phyloP scores from a whole-genome alignment of 164 flowering plant genomes.

The Magnolia sinica region DNA sequence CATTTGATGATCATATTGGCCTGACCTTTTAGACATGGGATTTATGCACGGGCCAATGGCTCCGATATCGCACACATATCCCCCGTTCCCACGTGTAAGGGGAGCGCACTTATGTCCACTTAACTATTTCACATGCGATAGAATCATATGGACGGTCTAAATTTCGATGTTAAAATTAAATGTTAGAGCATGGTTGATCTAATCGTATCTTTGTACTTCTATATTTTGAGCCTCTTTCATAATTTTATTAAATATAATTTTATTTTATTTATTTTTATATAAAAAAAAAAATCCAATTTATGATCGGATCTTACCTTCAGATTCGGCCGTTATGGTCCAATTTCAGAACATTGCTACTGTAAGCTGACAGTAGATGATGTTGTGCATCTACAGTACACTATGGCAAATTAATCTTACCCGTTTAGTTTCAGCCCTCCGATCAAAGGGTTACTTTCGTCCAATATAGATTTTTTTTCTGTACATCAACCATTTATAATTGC shows the following conservation, averaged over 20 bases:
- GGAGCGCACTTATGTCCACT: not conserved
- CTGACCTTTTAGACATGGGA: not conserved
- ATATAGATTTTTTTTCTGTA: no score
- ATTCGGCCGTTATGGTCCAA: no score
- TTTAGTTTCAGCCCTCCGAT: not conserved
- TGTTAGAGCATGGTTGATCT: not conserved
- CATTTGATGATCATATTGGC: not conserved
- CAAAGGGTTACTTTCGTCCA: not conserved
- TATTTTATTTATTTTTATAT: no score
- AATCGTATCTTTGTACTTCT: not conserved
- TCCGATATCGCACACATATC: not conserved
- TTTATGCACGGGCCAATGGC: not conserved
- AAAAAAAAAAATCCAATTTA: not conserved
- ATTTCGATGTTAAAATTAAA: not conserved
- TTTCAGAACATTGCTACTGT: not conserved
- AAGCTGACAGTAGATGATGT: not conserved
- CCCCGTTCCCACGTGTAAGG: not conserved
- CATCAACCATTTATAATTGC: not conserved
- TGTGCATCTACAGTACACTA: not conserved
- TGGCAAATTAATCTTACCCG: not conserved
- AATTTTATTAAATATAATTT: no score
- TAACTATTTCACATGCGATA: no score
- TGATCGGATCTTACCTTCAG: not conserved
- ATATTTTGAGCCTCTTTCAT: not conserved
- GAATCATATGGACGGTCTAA: not conserved